Conservation (phyloP, 495 filamentous ascomycete genomes). For the Aspergillus nidulans region DNA sequence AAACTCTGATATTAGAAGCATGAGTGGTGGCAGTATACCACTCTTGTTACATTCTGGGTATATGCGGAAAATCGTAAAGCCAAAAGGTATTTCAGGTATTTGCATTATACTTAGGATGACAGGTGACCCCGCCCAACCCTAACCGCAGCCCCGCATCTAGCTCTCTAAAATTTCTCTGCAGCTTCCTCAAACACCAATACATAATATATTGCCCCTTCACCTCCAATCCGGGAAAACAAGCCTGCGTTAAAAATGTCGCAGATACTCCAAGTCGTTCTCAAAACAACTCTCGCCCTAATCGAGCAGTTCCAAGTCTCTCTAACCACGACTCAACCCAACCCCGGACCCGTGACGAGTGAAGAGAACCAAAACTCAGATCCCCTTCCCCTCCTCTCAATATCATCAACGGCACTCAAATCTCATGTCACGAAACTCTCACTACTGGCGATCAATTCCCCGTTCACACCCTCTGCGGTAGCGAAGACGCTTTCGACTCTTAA, state of each 20-base stretch:
- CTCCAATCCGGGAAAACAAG: constrained; percentile 11
- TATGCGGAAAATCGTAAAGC: too few species aligned
- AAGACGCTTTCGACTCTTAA: constrained; percentile 63
- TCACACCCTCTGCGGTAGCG: constrained; percentile 69
- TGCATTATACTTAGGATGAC: not conserved
- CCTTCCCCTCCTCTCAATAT: constrained; percentile 60
- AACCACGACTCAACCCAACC: not conserved
- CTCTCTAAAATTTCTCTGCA: constrained; percentile 26
- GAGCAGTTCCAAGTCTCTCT: constrained; percentile 32
- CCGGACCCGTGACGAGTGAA: not conserved
- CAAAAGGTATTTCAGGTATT: too few species aligned
- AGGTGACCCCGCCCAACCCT: constrained; percentile 36
- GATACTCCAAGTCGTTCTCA: constrained; percentile 29
- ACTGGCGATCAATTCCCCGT: constrained; percentile 76
- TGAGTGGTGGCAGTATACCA: too few species aligned
- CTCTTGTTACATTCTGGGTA: too few species aligned
- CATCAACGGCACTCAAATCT: constrained; percentile 64
- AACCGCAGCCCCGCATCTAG: constrained; percentile 32
- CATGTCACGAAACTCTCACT: constrained; percentile 85
- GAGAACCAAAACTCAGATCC: constrained; percentile 35
- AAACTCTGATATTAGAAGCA: too few species aligned
- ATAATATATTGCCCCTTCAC: not conserved
- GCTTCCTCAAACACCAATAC: not conserved
- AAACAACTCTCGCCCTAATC: constrained; percentile 30
- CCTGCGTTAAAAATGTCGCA: constrained; percentile 30